phyloP scores from a whole-genome alignment of 2,329 filamentous ascomycete species.

The Hypoxylon sp. region DNA sequence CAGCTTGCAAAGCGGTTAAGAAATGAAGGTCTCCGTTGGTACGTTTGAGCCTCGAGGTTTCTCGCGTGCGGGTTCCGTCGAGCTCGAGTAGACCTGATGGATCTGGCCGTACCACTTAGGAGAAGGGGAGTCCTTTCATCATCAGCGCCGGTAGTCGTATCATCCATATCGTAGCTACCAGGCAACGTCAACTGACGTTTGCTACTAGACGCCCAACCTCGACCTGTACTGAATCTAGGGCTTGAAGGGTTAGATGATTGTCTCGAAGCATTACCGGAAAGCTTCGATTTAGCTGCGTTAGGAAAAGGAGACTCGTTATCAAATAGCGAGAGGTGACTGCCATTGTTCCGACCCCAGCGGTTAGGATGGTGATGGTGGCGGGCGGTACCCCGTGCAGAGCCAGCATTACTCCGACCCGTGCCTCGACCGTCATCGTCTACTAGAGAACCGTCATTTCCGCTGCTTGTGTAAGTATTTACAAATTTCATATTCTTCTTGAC shows the following conservation, averaged over 20 bases:
- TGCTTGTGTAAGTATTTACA: constrained; percentile 80
- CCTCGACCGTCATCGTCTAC: constrained; percentile 77
- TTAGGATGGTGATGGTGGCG: constrained; percentile 83
- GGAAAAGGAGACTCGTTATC: constrained; percentile 84
- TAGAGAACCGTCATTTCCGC: constrained; percentile 65
- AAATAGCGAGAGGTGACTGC: constrained; percentile 79
- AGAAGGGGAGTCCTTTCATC: constrained; percentile 91
- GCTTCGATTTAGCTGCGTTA: constrained; percentile 73
- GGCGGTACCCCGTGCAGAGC: constrained; percentile 73
- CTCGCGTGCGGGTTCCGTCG: constrained; percentile 69
- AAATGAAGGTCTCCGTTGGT: constrained; percentile 72
- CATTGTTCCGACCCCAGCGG: constrained; percentile 78
- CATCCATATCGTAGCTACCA: constrained; percentile 82
- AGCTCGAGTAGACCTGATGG: constrained; percentile 68
- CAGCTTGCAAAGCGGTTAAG: constrained; percentile 85
- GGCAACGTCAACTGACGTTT: constrained; percentile 73
- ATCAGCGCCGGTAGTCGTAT: constrained; percentile 79
- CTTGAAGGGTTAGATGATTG: constrained; percentile 78
- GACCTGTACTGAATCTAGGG: constrained; percentile 65
- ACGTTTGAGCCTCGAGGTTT: constrained; percentile 80
- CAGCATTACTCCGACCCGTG: constrained; percentile 70
- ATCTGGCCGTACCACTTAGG: constrained; percentile 66
- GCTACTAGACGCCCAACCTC: constrained; percentile 50
- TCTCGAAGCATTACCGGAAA: constrained; percentile 68
- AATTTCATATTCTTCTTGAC: constrained; percentile 98